Evolutionary conservation across 805 yeast genomes (phyloP).

Genomic region (Candida yuanshanica): DNA sequence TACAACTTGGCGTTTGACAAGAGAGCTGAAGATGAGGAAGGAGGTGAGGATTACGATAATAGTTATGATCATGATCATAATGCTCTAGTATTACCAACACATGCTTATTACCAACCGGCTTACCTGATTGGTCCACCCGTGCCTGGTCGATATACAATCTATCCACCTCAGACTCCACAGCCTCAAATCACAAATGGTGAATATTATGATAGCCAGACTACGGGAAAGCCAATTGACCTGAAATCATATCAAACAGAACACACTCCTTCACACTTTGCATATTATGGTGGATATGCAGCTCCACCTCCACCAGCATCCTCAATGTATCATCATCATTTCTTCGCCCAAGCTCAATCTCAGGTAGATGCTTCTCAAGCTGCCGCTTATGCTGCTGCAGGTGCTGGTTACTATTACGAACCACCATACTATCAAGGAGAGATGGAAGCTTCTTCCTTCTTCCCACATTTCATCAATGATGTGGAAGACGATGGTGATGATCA

Average conservation of each 20-base stretch:
- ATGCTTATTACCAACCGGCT: conserved; percentile 1
- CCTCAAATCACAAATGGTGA: conserved; percentile 23
- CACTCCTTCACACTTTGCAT: neutral
- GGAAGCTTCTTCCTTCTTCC: conserved; percentile 5
- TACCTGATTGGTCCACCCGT: neutral
- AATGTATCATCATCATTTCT: neutral
- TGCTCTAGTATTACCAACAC: neutral
- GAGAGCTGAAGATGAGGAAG: neutral
- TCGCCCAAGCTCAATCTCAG: neutral
- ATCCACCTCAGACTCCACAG: conserved; percentile 2
- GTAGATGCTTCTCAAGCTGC: neutral
- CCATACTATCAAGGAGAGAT: neutral
- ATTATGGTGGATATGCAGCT: neutral
- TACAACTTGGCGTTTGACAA: conserved; percentile 16
- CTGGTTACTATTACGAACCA: neutral
- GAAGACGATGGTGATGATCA: conserved; percentile 11
- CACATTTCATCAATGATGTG: conserved; percentile 1
- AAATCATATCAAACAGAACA: conserved; percentile 5
- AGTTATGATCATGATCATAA: conserved; percentile 5
- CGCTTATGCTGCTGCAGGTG: neutral
- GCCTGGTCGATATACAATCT: neutral
- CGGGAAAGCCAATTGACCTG: conserved; percentile 9
- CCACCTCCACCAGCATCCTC: neutral
- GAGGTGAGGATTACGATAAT: conserved; percentile 1
- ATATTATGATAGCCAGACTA: conserved; percentile 18